Evolutionary conservation across 2,329 filamentous ascomycete species (phyloP), one percentile per base, ranked within the genome.

Genomic region (Arthrobotrys pseudoclavata): DNA sequence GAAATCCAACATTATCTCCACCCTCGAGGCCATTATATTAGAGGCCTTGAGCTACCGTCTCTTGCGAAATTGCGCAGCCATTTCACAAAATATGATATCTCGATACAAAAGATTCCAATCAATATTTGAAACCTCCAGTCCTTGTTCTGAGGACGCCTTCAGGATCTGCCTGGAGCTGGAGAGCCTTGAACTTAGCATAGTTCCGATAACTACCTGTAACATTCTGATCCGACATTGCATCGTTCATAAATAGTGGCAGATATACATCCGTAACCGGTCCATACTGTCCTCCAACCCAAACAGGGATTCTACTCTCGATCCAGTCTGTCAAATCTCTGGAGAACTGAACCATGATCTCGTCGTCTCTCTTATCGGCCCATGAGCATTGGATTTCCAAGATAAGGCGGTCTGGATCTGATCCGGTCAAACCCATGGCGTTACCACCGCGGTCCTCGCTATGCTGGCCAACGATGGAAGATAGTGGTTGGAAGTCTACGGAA

Each of bases 321-420:
- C 50, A 53, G 2, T 22, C 9, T 4, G 50, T 53, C 13, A 53
- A 9, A 9, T 53, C 50, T 9, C 26, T 53, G 2, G 50, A 53
- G 26, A 53, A 53, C 15, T 53, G 24, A n/a, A 24, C 26, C 24
- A 53, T 31, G 15, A 18, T 31, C 3, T 53, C 50, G 24, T 53
- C 50, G 50, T 53, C 50, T 4, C 18, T 34, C 26, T 53, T 53
- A 18, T 53, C 50, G 3, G 50, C 18, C 50, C 50, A 53, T 29
- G 50, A 31, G 26, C 50, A 53, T 31, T 53, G 50, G 5, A 53
- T 53, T 31, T 53, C 50, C 10, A 53, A 53, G n/a, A 53, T 53
- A 3, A 53, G 1, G 18, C 50, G 50, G 13, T 53, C 50, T 31
- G 50, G 50, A n/a, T 53, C 50, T 3, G 50, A 53, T 0, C 50